Evolutionary conservation across 345 rosid genomes (phyloP).

Genomic region (Populus simonii): DNA sequence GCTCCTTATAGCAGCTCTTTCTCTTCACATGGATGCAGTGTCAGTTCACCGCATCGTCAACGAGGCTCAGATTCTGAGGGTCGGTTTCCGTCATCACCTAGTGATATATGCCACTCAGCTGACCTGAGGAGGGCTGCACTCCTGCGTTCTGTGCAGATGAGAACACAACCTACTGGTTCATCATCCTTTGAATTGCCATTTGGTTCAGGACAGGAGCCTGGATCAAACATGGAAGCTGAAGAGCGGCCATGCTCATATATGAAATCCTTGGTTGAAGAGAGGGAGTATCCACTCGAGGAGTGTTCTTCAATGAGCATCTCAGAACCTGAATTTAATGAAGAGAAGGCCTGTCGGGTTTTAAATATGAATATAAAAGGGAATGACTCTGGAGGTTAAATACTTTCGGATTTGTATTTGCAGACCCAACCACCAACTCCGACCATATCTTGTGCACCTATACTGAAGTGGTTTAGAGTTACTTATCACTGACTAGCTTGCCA

Average conservation of each 20-base stretch:
- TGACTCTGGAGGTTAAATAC: constrained; percentile 20
- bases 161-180: constrained; percentile 61
- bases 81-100: constrained; percentile 92
- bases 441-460: not conserved
- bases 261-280: constrained; percentile 65
- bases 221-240: constrained; percentile 47
- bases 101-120: constrained; percentile 94
- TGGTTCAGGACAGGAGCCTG: constrained; percentile 52
- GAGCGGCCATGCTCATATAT: constrained; percentile 53
- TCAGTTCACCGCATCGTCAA: constrained; percentile 54
- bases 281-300: constrained; percentile 53
- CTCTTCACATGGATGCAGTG: constrained; percentile 32
- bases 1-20: constrained; percentile 34
- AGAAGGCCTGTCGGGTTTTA: constrained; percentile 46
- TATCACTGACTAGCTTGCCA: not conserved
- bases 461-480: not conserved
- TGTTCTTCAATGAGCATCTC: constrained; percentile 45
- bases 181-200: constrained; percentile 42
- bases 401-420: not conserved
- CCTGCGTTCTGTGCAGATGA: constrained; percentile 93
- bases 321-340: constrained; percentile 38
- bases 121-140: constrained; percentile 89
- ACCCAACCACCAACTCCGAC: not conserved
- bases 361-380: constrained; percentile 46
- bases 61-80: constrained; percentile 89